Base-by-base conservation (phyloP, 768 basidiomycete species). In the Leccinum longicurvipes region DNA sequence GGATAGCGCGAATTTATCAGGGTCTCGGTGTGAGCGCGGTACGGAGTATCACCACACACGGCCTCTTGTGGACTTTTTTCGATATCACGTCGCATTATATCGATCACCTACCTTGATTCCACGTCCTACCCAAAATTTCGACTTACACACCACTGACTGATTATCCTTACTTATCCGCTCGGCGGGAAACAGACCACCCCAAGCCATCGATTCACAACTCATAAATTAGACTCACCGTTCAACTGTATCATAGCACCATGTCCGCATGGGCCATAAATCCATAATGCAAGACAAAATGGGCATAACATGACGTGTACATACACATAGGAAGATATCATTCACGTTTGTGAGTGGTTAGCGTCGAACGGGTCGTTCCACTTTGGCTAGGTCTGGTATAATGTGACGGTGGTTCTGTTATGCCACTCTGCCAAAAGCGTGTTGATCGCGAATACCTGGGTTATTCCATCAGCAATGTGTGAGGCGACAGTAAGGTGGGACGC, bases 1-100 rank as follows among this genome's bases (percentile, higher is more conserved):
- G 97, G 24, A 73, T 97, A 46, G 78, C 85, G 31, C 79, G 93
- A 34, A 84, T 98, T 60, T 99, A 99, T 71, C 87, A 89, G 57
- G 97, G 96, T 52, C 82, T 98, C 50, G 93, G 95, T 53, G 91
- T 99, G 60, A 96, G 93, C 59, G 95, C 95, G 39, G 71, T 91
- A 50, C 84, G 97, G 51, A 94, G 90, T 63, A 87, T 96, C 65
- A 91, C 93, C 29, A 96, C 93, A 7, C 95, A 97, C 61, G 95
- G 95, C 21, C 77, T 96, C 36, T 77, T 95, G 50, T 97, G 94
- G 94, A 96, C 94, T 8, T 78, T 97, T 58, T 93, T 94, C 69
- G 94, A 97, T 75, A 74, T 87, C 62, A 84, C 83, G 28, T 81
- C 86, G 39, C 74, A 81, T 62, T 89, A 87, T 69, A 90, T 92